phyloP scores from a whole-genome alignment of 2,329 filamentous ascomycete genomes.

The Dryadomyces quercivorus region DNA sequence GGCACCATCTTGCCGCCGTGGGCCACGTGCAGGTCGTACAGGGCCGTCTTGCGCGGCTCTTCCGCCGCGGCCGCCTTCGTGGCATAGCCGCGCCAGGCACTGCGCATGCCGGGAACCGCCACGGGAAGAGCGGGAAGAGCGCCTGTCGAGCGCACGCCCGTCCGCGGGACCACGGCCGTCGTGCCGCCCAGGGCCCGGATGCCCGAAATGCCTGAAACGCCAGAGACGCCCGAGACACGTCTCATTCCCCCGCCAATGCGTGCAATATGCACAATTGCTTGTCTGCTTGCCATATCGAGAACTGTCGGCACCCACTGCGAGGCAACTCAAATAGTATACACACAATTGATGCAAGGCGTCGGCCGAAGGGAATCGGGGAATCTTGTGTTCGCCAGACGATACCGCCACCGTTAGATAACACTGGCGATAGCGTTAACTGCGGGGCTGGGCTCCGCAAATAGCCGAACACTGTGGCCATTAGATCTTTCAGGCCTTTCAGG shows the following conservation, averaged over 20 bases:
- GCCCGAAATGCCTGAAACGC: neutral
- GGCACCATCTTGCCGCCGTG: constrained; percentile 88
- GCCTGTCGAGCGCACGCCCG: neutral
- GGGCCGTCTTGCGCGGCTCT: constrained; percentile 19
- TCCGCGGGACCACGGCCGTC: too few relatives aligned
- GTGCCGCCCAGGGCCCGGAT: too few relatives aligned
- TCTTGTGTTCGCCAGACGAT: too few relatives aligned
- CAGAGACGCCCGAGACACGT: neutral
- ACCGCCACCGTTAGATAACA: neutral
- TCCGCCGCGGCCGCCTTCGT: neutral
- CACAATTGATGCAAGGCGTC: neutral
- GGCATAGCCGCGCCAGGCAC: neutral
- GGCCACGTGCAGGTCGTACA: constrained; percentile 34
- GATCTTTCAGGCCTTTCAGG: too few relatives aligned
- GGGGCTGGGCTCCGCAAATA: neutral
- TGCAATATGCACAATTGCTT: neutral
- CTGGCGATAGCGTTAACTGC: neutral
- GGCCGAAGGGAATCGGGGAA: too few relatives aligned
- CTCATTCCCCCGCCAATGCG: neutral
- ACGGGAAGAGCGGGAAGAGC: too few relatives aligned
- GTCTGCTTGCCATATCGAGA: neutral
- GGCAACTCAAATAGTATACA: neutral
- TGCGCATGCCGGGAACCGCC: too few relatives aligned
- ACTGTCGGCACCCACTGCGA: neutral
- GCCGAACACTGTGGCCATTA: neutral